Evolutionary conservation across 2,329 filamentous ascomycete species (phyloP).

Genomic region (Elsinoe necatrix): DNA sequence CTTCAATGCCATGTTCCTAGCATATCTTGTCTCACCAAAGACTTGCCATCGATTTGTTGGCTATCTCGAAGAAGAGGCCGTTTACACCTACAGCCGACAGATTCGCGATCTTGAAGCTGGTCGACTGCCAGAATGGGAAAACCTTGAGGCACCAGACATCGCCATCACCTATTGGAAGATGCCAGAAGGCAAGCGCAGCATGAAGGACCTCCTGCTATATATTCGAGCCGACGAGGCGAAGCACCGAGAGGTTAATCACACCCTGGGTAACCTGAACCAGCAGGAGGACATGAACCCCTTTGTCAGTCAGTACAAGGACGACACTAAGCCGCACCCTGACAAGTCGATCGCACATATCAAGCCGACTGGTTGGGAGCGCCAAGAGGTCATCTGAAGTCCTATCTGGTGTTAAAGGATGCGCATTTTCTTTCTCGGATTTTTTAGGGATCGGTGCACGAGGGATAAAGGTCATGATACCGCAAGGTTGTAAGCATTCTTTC

Average conservation of each 20-base stretch:
- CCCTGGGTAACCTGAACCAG: slow-evolving; percentile 78
- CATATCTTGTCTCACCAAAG: slow-evolving; percentile 76
- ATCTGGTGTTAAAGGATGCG: background rate
- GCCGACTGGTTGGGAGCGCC: slow-evolving; percentile 70
- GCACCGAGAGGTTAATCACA: slow-evolving; percentile 83
- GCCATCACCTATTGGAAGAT: slow-evolving; percentile 91
- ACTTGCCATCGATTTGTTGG: slow-evolving; percentile 94
- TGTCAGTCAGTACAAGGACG: slow-evolving; percentile 69
- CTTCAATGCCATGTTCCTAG: slow-evolving; percentile 87
- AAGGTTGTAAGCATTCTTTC: background rate
- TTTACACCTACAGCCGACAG: slow-evolving; percentile 86
- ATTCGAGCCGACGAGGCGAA: slow-evolving; percentile 84
- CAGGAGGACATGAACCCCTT: slow-evolving; percentile 87
- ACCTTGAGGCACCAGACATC: slow-evolving; percentile 75
- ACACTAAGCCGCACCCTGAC: slow-evolving; percentile 56
- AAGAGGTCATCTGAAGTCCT: slow-evolving; percentile 57
- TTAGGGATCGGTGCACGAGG: too few species aligned
- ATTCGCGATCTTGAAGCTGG: slow-evolving; percentile 80
- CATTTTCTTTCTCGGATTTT: too few species aligned
- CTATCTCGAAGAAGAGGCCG: slow-evolving; percentile 94
- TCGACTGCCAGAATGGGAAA: slow-evolving; percentile 72
- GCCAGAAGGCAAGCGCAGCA: slow-evolving; percentile 70
- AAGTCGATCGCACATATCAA: slow-evolving; percentile 58
- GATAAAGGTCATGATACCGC: background rate
- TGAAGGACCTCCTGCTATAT: slow-evolving; percentile 81